Conservation (phyloP, 768 basidiomycete species). For the Naematelia aurantialba region DNA sequence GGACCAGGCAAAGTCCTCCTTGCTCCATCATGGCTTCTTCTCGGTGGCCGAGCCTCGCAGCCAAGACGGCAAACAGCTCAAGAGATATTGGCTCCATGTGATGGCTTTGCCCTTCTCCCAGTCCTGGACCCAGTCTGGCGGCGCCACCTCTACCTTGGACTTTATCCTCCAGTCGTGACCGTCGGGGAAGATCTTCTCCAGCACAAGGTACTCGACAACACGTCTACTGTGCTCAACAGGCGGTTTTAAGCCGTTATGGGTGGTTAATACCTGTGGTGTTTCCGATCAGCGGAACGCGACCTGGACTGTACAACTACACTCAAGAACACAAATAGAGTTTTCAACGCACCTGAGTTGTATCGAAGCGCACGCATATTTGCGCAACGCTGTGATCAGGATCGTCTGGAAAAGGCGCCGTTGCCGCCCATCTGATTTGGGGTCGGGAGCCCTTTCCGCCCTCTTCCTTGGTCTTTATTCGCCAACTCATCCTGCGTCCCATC, state of each 20-base stretch:
- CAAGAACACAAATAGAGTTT: no score
- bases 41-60: not conserved
- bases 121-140: not conserved
- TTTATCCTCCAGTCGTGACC: not conserved
- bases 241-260: no score
- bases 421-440: not conserved
- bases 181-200: not conserved
- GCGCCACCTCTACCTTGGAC: not conserved
- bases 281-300: no score
- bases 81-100: not conserved
- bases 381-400: not conserved
- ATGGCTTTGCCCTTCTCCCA: not conserved
- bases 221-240: not conserved
- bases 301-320: no score
- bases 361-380: not conserved
- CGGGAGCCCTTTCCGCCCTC: not conserved
- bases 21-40: not conserved
- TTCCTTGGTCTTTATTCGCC: not conserved
- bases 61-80: not conserved
- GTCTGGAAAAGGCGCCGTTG: not conserved
- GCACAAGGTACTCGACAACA: not conserved
- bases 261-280: not conserved
- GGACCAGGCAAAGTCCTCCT: no score
- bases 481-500: not conserved
- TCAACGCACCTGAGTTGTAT: not conserved